Conservation (phyloP, 345 rosid genomes). For the Heritiera littoralis region DNA sequence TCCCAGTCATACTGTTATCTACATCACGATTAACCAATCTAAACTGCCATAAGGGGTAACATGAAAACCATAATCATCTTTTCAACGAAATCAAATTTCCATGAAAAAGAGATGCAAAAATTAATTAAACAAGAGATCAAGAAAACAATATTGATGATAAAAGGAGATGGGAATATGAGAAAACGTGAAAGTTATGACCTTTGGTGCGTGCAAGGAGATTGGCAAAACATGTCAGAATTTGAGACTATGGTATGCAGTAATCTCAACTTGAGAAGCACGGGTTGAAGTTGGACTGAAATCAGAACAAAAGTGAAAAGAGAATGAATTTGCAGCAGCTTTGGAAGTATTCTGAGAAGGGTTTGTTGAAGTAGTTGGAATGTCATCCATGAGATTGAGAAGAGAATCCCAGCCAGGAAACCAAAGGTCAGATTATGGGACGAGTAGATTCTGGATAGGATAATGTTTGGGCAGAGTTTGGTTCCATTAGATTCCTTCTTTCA, state of each 20-base stretch:
- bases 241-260: not conserved
- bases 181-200: slow-evolving; percentile 5
- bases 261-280: not conserved
- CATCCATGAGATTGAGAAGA: slow-evolving; percentile 29
- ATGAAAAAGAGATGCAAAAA: not conserved
- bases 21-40: slow-evolving; percentile 26
- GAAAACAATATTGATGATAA: not conserved
- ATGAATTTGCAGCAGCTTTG: not conserved
- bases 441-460: slow-evolving; percentile 49
- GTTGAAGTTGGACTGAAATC: not conserved
- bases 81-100: not conserved
- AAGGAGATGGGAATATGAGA: not conserved
- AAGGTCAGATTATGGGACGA: slow-evolving; percentile 24
- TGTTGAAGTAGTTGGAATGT: slow-evolving; percentile 21
- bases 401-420: slow-evolving; percentile 20
- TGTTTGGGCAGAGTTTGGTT: slow-evolving; percentile 27
- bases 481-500: slow-evolving; percentile 8
- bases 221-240: not conserved
- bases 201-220: not conserved
- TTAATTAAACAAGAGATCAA: not conserved
- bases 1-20: slow-evolving; percentile 42
- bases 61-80: slow-evolving; percentile 1
- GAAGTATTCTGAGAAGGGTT: not conserved
- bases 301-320: not conserved
- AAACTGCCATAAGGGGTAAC: not conserved